Evolutionary conservation across 2,329 filamentous ascomycete genomes (phyloP).

Genomic region (Xylaria sp.): DNA sequence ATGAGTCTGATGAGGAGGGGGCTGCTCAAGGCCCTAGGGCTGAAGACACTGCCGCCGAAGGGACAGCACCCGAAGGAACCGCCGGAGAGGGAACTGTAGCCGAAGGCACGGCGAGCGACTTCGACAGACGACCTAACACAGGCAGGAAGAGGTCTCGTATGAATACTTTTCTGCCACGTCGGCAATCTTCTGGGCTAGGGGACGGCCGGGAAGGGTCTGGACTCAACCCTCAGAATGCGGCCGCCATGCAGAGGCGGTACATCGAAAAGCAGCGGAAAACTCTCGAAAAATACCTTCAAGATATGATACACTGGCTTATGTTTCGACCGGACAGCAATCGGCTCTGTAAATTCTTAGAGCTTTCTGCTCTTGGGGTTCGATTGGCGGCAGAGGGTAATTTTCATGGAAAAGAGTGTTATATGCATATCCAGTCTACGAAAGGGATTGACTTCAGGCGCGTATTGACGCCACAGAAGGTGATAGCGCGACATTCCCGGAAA

Average conservation of each 20-base stretch:
- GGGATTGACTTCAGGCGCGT: conserved; percentile 87
- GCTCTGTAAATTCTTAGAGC: conserved; percentile 92
- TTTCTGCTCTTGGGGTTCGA: conserved; percentile 92
- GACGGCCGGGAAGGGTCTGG: conserved; percentile 60
- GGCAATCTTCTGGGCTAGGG: conserved; percentile 63
- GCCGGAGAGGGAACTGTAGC: conserved; percentile 61
- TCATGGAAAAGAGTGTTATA: conserved; percentile 94
- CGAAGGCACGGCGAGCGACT: conserved; percentile 76
- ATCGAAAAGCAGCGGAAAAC: conserved; percentile 85
- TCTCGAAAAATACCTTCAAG: conserved; percentile 88
- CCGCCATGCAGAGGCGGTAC: conserved; percentile 70
- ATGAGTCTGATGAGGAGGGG: conserved; percentile 81
- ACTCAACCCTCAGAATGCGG: conserved; percentile 60
- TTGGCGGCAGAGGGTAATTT: conserved; percentile 96
- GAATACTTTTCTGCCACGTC: conserved; percentile 63
- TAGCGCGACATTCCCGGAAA: conserved; percentile 86
- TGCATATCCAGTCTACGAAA: conserved; percentile 92
- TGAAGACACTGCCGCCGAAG: conserved; percentile 53
- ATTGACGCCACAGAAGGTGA: conserved; percentile 80
- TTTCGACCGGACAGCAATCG: conserved; percentile 96
- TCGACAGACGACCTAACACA: conserved; percentile 62
- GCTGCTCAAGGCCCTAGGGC: conserved; percentile 54
- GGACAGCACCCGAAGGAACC: conserved; percentile 59
- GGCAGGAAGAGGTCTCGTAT: conserved; percentile 64
- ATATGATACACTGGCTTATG: conserved; percentile 96